Conservation (phyloP, 176 grass and related monocot genomes). For the Aechmea fasciata region DNA sequence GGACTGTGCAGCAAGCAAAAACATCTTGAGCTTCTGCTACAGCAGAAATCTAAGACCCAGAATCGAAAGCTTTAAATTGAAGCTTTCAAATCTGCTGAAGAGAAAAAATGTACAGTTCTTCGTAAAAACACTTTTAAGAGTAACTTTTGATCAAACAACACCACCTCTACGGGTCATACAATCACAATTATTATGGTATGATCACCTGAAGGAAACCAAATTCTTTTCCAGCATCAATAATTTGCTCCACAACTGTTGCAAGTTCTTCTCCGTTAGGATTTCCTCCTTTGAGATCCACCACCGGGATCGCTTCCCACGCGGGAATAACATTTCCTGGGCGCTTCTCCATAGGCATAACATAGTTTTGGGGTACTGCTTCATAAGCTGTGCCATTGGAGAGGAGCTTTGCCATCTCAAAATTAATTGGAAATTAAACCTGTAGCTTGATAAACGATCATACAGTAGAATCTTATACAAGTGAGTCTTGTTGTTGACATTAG, state of each 20-base stretch:
- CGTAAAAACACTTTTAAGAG: too few species aligned
- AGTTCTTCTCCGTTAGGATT: neutral
- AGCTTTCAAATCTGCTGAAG: too few species aligned
- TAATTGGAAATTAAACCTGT: too few species aligned
- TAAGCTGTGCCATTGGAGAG: slow-evolving; percentile 11
- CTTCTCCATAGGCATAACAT: slow-evolving; percentile 12
- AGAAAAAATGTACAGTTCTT: too few species aligned
- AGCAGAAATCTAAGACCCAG: too few species aligned
- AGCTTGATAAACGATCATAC: too few species aligned
- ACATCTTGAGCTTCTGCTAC: too few species aligned
- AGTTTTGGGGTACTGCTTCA: slow-evolving; percentile 9
- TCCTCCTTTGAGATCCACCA: slow-evolving; percentile 11
- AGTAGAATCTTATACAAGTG: too few species aligned
- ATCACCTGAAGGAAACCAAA: slow-evolving; percentile 26
- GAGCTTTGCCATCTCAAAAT: slow-evolving; percentile 16
- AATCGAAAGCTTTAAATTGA: too few species aligned
- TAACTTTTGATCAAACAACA: neutral
- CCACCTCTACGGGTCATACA: neutral
- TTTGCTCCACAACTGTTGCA: slow-evolving; percentile 11
- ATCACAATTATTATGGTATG: neutral
- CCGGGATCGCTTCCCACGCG: neutral
- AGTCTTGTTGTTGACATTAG: too few species aligned
- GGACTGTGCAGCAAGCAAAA: too few species aligned
- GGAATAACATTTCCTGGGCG: slow-evolving; percentile 1
- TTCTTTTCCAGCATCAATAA: slow-evolving; percentile 14